These are phyloP conservation scores for Strobilomyces echinocephalus DNA, from an alignment of 768 basidiomycete genomes.

Conservation along the genomic window DNA sequence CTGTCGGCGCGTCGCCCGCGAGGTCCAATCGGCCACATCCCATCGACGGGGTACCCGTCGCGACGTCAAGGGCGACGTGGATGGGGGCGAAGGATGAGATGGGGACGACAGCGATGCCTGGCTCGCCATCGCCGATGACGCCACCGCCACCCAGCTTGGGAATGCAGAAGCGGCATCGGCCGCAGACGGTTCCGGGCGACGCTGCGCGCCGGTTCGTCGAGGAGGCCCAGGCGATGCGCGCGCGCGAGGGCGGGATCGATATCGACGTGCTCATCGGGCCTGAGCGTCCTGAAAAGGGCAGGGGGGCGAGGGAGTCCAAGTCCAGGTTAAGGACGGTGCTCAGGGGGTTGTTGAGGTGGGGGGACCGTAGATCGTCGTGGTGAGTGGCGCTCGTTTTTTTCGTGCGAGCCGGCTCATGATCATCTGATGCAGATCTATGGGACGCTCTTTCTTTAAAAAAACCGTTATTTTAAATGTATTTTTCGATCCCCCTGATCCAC, in stretches of 20 bases:
- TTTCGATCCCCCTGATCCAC: background rate
- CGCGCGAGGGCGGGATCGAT: conserved; percentile 1
- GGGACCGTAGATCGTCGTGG: background rate
- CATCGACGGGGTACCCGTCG: background rate
- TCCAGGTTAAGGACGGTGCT: conserved; percentile 17
- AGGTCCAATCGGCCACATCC: background rate
- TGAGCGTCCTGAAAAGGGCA: background rate
- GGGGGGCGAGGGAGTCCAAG: background rate
- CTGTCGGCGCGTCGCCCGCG: background rate
- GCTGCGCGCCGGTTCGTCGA: conserved; percentile 14
- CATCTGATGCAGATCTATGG: background rate
- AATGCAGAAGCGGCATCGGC: conserved; percentile 12
- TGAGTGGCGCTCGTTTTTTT: background rate
- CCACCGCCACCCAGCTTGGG: conserved; percentile 1
- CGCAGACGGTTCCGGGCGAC: conserved; percentile 24
- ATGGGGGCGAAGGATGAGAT: background rate
- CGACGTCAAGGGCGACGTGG: background rate
- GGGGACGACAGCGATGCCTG: background rate
- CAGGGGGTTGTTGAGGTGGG: conserved; percentile 18
- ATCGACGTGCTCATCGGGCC: background rate
- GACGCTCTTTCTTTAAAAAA: background rate
- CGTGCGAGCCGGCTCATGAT: background rate
- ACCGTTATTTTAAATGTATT: background rate
- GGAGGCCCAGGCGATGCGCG: background rate
- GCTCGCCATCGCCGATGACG: background rate